Evolutionary conservation across 768 basidiomycete species (phyloP).

Genomic region (Hortiboletus flavorubellus): DNA sequence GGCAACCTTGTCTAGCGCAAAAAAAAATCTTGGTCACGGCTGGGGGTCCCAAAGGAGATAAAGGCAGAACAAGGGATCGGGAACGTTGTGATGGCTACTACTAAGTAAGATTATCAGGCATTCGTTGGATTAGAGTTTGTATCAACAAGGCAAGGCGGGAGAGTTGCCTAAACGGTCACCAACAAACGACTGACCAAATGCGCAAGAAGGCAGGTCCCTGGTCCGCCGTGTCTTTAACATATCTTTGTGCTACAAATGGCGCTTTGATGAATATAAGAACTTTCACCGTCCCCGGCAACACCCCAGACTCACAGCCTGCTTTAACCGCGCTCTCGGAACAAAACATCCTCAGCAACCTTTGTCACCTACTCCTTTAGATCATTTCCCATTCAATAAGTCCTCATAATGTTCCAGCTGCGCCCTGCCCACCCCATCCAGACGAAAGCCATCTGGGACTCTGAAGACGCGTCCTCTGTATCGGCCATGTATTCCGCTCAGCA

Average conservation of each 20-base stretch:
- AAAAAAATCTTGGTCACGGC: constrained; percentile 3
- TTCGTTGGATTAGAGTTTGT: constrained; percentile 21
- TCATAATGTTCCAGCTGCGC: constrained; percentile 35
- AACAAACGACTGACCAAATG: constrained; percentile 37
- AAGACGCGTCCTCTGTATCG: constrained; percentile 24
- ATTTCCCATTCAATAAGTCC: constrained; percentile 5
- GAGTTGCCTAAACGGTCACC: constrained; percentile 29
- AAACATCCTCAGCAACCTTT: constrained; percentile 15
- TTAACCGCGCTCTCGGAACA: neutral
- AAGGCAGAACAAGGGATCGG: constrained; percentile 31
- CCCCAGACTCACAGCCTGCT: constrained; percentile 16
- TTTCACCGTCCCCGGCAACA: constrained; percentile 8
- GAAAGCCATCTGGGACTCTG: constrained; percentile 36
- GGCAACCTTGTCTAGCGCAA: constrained; percentile 14
- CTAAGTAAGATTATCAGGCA: constrained; percentile 2
- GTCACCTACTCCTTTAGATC: constrained; percentile 19
- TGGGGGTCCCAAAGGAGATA: constrained; percentile 4
- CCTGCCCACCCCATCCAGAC: constrained; percentile 35
- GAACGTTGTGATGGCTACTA: constrained; percentile 31
- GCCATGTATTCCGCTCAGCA: constrained; percentile 31
- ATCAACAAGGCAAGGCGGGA: constrained; percentile 10
- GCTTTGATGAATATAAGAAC: constrained; percentile 29
- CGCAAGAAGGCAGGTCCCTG: constrained; percentile 25
- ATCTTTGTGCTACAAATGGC: constrained; percentile 34
- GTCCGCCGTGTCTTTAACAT: constrained; percentile 22